These are phyloP conservation scores for Verticillium nonalfalfae DNA, from an alignment of 2,329 filamentous ascomycete genomes.

Conservation along the genomic window DNA sequence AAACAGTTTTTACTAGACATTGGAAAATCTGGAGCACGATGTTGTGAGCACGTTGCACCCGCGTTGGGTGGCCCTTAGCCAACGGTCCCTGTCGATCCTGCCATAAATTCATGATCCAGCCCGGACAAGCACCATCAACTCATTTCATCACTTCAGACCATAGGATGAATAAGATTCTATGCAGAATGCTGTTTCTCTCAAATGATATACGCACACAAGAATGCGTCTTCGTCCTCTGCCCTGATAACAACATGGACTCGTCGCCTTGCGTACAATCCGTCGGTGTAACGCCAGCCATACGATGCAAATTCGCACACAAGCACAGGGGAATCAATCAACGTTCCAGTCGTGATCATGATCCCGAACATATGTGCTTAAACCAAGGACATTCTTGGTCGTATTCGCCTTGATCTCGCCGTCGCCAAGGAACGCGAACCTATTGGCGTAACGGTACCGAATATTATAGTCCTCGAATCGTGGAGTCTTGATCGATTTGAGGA, in stretches of 20 bases:
- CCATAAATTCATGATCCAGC: too few relatives aligned
- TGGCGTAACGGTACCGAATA: slow-evolving; percentile 24
- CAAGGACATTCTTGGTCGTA: slow-evolving; percentile 27
- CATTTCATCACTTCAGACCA: too few relatives aligned
- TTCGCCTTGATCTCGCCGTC: slow-evolving; percentile 39
- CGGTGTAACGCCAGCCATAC: neutral
- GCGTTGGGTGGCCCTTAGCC: too few relatives aligned
- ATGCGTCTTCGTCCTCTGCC: neutral
- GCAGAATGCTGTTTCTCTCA: too few relatives aligned
- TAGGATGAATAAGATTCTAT: too few relatives aligned
- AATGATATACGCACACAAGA: neutral
- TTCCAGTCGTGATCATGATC: slow-evolving; percentile 35
- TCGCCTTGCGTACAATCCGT: neutral
- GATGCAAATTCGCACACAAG: neutral
- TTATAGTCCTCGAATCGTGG: slow-evolving; percentile 24
- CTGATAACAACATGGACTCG: neutral
- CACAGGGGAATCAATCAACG: slow-evolving; percentile 24
- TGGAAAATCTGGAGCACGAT: too few relatives aligned
- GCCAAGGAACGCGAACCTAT: slow-evolving; percentile 29
- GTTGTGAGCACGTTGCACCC: too few relatives aligned
- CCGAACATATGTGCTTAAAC: slow-evolving; percentile 36
- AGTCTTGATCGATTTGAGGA: slow-evolving; percentile 27
- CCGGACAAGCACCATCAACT: too few relatives aligned
- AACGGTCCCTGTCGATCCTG: too few relatives aligned
- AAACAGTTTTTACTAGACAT: neutral